Evolutionary conservation across 2,329 filamentous ascomycete genomes (phyloP).

Genomic region (Purpureocillium takamizusanense): DNA sequence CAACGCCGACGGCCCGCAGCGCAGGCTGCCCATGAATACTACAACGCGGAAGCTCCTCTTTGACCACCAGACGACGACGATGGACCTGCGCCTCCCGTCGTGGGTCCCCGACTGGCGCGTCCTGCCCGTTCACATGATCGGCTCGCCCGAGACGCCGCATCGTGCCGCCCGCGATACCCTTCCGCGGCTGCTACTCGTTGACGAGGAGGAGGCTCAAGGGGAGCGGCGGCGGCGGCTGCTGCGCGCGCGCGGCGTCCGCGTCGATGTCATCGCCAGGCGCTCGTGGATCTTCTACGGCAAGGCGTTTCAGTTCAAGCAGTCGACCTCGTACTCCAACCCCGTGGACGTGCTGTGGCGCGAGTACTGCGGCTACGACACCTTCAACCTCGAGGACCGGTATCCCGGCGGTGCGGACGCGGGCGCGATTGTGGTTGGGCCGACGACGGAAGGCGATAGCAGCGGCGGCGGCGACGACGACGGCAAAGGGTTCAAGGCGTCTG

Average conservation of each 20-base stretch:
- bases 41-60: too few species aligned
- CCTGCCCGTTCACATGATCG: slow-evolving; percentile 21
- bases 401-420: not conserved
- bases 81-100: slow-evolving; percentile 14
- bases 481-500: slow-evolving; percentile 8
- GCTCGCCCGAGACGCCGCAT: slow-evolving; percentile 20
- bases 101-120: slow-evolving; percentile 30
- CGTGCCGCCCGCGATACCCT: slow-evolving; percentile 16
- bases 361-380: slow-evolving; percentile 14
- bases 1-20: slow-evolving; percentile 1
- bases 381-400: slow-evolving; percentile 16
- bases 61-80: not conserved
- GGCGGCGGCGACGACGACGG: not conserved
- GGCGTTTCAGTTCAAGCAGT: slow-evolving; percentile 18
- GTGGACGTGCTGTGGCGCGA: slow-evolving; percentile 20
- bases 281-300: slow-evolving; percentile 21
- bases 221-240: slow-evolving; percentile 12
- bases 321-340: slow-evolving; percentile 6
- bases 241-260: slow-evolving; percentile 16
- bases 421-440: too few species aligned
- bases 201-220: too few species aligned
- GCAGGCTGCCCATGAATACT: too few species aligned
- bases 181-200: slow-evolving; percentile 18
- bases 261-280: slow-evolving; percentile 14
- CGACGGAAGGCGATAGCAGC: too few species aligned